These are phyloP conservation scores for Lyophyllum semitale DNA, from an alignment of 768 basidiomycete species.

Conservation along the genomic window DNA sequence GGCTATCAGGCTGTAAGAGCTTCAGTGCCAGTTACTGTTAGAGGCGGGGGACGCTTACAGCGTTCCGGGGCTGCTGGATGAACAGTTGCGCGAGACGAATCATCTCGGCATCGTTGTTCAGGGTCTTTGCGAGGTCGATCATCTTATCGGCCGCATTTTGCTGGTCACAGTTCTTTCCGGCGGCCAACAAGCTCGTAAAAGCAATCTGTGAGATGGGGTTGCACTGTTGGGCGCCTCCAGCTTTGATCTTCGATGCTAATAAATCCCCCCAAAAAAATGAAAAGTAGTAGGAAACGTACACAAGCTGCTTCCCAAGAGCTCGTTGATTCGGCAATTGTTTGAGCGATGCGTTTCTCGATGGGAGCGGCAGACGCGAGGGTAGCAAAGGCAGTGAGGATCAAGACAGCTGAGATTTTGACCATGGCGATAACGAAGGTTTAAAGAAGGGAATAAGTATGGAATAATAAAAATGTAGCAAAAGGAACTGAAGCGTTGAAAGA, in stretches of 20 bases:
- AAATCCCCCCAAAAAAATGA: too few species aligned
- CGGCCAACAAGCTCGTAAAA: constrained; percentile 49
- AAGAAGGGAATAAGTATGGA: not conserved
- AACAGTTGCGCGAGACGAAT: constrained; percentile 48
- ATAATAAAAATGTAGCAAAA: not conserved
- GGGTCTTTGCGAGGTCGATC: constrained; percentile 47
- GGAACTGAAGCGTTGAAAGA: not conserved
- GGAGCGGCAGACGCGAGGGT: constrained; percentile 32
- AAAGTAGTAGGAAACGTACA: constrained; percentile 32
- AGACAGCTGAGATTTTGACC: constrained; percentile 32
- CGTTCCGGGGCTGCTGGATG: constrained; percentile 52
- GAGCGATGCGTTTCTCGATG: constrained; percentile 49
- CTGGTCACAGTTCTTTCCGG: constrained; percentile 42
- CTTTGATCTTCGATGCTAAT: constrained; percentile 29
- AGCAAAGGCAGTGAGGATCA: constrained; percentile 27
- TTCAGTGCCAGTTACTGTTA: not conserved
- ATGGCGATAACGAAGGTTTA: constrained; percentile 18
- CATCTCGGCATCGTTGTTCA: constrained; percentile 45
- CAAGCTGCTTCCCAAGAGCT: constrained; percentile 54
- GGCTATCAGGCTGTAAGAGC: constrained; percentile 40
- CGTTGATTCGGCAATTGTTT: constrained; percentile 49
- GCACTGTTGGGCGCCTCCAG: constrained; percentile 48
- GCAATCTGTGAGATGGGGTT: constrained; percentile 46
- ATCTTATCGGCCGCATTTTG: constrained; percentile 51
- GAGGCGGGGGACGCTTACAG: constrained; percentile 29